Percentiles rank a stretch among this genome's conserved stretches.
Conservation (phyloP, 2,329 filamentous ascomycete species). For the Botrytis aclada region DNA sequence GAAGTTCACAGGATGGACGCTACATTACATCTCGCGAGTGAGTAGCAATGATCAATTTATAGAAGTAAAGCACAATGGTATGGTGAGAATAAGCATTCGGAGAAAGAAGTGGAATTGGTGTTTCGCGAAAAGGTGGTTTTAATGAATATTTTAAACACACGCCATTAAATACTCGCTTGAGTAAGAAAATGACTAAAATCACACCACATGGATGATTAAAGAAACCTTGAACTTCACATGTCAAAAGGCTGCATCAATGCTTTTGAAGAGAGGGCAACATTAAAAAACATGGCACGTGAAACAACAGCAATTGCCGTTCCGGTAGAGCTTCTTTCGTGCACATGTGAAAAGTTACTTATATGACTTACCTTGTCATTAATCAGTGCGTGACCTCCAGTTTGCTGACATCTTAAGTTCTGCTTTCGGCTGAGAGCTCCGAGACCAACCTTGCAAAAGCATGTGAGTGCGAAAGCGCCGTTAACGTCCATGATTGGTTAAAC, state of each 20-base stretch:
- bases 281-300: neutral
- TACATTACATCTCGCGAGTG: neutral
- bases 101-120: neutral
- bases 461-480: slow-evolving; percentile 6
- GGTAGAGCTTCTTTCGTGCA: neutral
- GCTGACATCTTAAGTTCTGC: slow-evolving; percentile 2
- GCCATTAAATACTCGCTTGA: neutral
- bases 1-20: neutral
- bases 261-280: neutral
- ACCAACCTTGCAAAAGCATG: slow-evolving; percentile 16
- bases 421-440: slow-evolving; percentile 12
- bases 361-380: neutral
- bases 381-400: neutral
- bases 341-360: neutral
- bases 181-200: neutral
- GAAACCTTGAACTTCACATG: slow-evolving; percentile 2
- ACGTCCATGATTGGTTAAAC: slow-evolving; percentile 15
- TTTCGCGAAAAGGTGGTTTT: neutral
- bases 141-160: neutral
- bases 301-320: neutral
- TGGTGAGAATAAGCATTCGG: neutral
- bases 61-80: neutral
- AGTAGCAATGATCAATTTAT: neutral
- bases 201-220: neutral
- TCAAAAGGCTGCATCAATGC: neutral